Conservation (phyloP, 345 rosid genomes). For the Sonneratia caseolaris region DNA sequence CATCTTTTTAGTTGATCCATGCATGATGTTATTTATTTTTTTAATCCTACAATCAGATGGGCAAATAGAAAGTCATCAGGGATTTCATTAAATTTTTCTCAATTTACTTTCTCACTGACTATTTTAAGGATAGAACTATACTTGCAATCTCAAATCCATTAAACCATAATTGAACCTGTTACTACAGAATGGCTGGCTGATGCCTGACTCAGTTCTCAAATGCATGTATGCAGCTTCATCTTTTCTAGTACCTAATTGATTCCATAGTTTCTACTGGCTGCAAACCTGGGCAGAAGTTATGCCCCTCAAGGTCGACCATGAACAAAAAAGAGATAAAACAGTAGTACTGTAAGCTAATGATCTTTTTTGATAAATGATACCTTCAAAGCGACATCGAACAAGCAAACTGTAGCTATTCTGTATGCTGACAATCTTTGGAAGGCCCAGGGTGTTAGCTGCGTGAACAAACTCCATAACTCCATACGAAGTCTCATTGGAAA, state of each 20-base stretch:
- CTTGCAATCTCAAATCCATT: background rate
- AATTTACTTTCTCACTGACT: background rate
- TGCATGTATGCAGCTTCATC: background rate
- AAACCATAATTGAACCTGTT: background rate
- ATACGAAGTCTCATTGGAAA: slow-evolving; percentile 83
- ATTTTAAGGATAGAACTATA: too few species aligned
- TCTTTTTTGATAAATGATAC: slow-evolving; percentile 18
- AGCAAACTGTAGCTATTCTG: slow-evolving; percentile 82
- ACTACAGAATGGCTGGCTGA: background rate
- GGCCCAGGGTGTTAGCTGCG: slow-evolving; percentile 68
- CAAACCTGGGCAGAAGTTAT: background rate
- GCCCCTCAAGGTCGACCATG: too few species aligned
- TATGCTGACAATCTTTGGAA: slow-evolving; percentile 86
- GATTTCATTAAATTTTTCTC: background rate
- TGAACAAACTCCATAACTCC: slow-evolving; percentile 95
- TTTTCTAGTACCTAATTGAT: background rate
- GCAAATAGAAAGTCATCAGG: background rate
- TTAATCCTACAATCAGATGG: too few species aligned
- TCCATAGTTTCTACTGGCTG: background rate
- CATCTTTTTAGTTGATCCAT: background rate
- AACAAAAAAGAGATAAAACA: too few species aligned
- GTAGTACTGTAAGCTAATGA: background rate
- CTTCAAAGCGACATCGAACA: slow-evolving; percentile 54
- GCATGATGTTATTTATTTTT: background rate
- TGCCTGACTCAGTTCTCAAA: background rate